phyloP scores from a whole-genome alignment of 257 asterid genomes.

The Ophiorrhiza pumila region DNA sequence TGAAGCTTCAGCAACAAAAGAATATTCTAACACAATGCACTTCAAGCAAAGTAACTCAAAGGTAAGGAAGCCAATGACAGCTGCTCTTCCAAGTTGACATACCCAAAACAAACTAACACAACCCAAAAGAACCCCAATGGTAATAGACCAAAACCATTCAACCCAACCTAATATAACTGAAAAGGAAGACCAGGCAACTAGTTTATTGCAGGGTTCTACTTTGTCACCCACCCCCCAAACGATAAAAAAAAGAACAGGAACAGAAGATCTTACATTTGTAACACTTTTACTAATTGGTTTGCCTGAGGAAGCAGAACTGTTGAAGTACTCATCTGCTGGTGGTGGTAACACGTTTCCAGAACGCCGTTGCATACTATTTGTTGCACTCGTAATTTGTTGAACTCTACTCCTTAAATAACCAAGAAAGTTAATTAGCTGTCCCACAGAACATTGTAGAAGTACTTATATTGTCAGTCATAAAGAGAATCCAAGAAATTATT shows the following conservation, averaged over 20 bases:
- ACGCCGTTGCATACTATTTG: conserved; percentile 61
- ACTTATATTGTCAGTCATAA: too few species aligned
- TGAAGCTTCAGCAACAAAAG: not conserved
- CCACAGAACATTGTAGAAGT: conserved; percentile 11
- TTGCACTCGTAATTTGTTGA: conserved; percentile 66
- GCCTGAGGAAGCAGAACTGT: conserved; percentile 47
- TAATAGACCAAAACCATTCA: not conserved
- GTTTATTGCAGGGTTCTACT: too few species aligned
- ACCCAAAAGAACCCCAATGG: not conserved
- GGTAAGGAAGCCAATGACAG: not conserved
- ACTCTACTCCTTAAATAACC: conserved; percentile 67
- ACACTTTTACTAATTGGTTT: conserved; percentile 55
- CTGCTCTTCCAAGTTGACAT: not conserved
- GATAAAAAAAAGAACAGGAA: conserved; percentile 9
- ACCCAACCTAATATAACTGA: not conserved
- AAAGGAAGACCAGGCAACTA: too few species aligned
- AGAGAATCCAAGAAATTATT: too few species aligned
- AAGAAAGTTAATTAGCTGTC: conserved; percentile 34
- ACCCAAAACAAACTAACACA: not conserved
- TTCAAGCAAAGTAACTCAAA: not conserved
- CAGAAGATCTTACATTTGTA: conserved; percentile 63
- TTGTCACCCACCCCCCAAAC: too few species aligned
- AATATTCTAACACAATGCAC: not conserved
- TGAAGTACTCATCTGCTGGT: conserved; percentile 75
- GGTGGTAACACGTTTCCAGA: conserved; percentile 82